phyloP scores from a whole-genome alignment of 2,329 filamentous ascomycete species.

The Fusarium nisikadoi region DNA sequence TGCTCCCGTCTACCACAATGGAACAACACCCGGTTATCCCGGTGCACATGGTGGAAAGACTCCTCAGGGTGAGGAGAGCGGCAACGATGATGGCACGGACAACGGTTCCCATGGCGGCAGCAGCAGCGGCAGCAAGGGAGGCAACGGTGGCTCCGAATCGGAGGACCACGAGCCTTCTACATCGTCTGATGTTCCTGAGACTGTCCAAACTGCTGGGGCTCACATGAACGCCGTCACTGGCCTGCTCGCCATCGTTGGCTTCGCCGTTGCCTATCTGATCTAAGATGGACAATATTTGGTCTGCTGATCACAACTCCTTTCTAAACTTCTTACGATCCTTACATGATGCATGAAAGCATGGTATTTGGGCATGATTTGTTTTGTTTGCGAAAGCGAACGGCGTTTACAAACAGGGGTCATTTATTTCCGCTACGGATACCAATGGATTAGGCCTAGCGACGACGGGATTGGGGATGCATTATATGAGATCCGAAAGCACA shows the following conservation, averaged over 20 bases:
- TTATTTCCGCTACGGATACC: constrained; percentile 25
- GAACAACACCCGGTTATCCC: constrained; percentile 22
- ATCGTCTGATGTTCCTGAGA: constrained; percentile 23
- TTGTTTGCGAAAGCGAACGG: constrained; percentile 35
- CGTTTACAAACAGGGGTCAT: constrained; percentile 27
- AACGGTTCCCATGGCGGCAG: constrained; percentile 1
- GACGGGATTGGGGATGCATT: constrained; percentile 25
- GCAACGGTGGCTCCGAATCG: constrained; percentile 13
- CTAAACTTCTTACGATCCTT: constrained; percentile 39
- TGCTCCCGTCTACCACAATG: constrained; percentile 27
- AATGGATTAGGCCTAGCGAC: constrained; percentile 28
- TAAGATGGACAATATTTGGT: constrained; percentile 43
- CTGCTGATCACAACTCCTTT: not conserved
- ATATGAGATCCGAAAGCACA: constrained; percentile 34
- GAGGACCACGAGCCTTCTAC: constrained; percentile 24
- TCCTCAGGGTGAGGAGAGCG: constrained; percentile 18
- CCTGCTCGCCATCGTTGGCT: constrained; percentile 52
- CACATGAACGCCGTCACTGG: constrained; percentile 49
- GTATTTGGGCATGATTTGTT: constrained; percentile 30
- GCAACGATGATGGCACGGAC: constrained; percentile 12
- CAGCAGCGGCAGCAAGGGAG: not conserved
- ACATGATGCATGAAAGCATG: constrained; percentile 38
- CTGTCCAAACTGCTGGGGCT: constrained; percentile 43
- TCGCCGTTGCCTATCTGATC: constrained; percentile 55
- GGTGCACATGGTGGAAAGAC: constrained; percentile 34